Percentiles rank a stretch among this genome's conserved stretches.
Evolutionary conservation across 345 rosid genomes (phyloP).

Genomic region (Eutrema heterophyllum): DNA sequence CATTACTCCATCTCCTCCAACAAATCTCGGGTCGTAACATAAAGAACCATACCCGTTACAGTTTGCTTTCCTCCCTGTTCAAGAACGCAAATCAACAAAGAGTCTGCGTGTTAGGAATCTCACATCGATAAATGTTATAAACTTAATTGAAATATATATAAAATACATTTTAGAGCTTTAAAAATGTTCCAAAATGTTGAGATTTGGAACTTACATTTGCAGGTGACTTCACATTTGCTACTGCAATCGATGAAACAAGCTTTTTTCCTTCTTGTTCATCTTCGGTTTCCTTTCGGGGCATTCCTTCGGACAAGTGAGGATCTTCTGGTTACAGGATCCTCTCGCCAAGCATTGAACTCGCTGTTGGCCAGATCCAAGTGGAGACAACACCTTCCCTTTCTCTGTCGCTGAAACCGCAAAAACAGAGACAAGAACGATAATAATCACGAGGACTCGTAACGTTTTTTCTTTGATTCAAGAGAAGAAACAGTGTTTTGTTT

Average conservation of each 20-base stretch:
- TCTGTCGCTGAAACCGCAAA: not conserved
- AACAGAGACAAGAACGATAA: slow-evolving; percentile 15
- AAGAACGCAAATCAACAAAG: not conserved
- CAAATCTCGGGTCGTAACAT: slow-evolving; percentile 76
- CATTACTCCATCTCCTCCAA: slow-evolving; percentile 79
- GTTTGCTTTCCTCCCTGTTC: slow-evolving; percentile 46
- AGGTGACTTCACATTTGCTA: slow-evolving; percentile 78
- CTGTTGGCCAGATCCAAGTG: slow-evolving; percentile 39
- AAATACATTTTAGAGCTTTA: not conserved
- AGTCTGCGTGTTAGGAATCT: not conserved
- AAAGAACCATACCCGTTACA: slow-evolving; percentile 58
- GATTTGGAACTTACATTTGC: slow-evolving; percentile 56
- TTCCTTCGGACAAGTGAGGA: slow-evolving; percentile 60
- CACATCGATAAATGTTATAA: not conserved
- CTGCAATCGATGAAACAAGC: slow-evolving; percentile 72
- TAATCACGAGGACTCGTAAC: slow-evolving; percentile 4
- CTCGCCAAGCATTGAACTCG: slow-evolving; percentile 51
- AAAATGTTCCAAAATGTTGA: not conserved
- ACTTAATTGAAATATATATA: not conserved
- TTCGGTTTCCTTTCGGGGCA: slow-evolving; percentile 66
- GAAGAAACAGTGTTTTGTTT: not conserved
- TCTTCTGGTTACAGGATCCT: slow-evolving; percentile 46
- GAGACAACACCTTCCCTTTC: slow-evolving; percentile 22
- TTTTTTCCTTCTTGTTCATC: slow-evolving; percentile 50
- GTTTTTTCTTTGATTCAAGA: not conserved